These are phyloP conservation scores for Silene coronaria DNA, from an alignment of 179 eudicot genomes.

Conservation along the genomic window DNA sequence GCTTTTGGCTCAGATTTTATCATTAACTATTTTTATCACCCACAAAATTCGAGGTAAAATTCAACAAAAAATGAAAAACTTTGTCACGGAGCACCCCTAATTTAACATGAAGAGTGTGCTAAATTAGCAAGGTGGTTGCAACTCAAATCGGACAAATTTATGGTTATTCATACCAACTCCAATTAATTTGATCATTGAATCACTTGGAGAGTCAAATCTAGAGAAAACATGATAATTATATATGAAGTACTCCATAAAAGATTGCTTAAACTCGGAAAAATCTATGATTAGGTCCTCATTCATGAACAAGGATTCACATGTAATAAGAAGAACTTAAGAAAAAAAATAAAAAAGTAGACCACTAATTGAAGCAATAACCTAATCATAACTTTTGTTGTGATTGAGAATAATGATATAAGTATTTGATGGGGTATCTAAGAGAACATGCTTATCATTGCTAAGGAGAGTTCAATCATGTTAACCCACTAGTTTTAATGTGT, in stretches of 20 bases:
- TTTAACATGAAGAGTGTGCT: background rate
- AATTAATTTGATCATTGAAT: constrained; percentile 20
- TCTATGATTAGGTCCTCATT: constrained; percentile 28
- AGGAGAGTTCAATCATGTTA: constrained; percentile 19
- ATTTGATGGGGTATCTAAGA: constrained; percentile 21
- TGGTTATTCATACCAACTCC: background rate
- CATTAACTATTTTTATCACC: too few species aligned
- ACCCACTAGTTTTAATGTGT: constrained; percentile 21
- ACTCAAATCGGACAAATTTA: constrained; percentile 1
- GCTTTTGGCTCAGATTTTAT: too few species aligned
- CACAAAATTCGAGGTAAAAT: too few species aligned
- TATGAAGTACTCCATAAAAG: background rate
- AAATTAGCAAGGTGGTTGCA: background rate
- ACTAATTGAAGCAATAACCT: constrained; percentile 5
- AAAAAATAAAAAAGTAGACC: constrained; percentile 15
- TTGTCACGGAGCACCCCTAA: too few species aligned
- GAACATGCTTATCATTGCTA: constrained; percentile 32
- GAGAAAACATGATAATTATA: constrained; percentile 9
- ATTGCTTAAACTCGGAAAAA: background rate
- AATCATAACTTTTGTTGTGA: constrained; percentile 21
- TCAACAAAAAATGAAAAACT: too few species aligned
- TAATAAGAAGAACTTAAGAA: constrained; percentile 19
- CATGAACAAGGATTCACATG: constrained; percentile 29
- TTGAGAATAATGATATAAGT: constrained; percentile 25
- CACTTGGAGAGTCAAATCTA: constrained; percentile 17